These are phyloP conservation scores for Blepharisma stoltei DNA, from an alignment of 73 alveolate genomes.

Conservation along the genomic window DNA sequence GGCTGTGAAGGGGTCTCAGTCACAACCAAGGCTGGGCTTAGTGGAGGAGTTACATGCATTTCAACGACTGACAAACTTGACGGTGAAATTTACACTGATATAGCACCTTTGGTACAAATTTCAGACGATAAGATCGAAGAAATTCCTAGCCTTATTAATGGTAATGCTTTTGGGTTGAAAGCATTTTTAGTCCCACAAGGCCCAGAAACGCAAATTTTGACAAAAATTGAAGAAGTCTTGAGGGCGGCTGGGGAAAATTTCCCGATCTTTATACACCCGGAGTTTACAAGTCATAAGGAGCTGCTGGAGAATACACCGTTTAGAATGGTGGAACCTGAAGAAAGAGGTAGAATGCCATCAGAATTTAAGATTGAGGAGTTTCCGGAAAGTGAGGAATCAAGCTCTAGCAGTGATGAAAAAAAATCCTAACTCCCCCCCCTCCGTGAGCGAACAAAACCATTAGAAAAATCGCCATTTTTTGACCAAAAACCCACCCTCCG, in stretches of 20 bases:
- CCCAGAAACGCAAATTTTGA: slow-evolving; percentile 18
- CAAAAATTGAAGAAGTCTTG: not conserved
- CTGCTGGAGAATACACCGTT: not conserved
- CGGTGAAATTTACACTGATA: slow-evolving; percentile 16
- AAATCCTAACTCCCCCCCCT: too few relatives aligned
- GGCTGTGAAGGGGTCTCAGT: not conserved
- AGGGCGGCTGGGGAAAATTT: not conserved
- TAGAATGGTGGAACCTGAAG: slow-evolving; percentile 8
- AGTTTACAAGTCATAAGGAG: slow-evolving; percentile 5
- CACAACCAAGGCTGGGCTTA: not conserved
- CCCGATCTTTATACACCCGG: slow-evolving; percentile 14
- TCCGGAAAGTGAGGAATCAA: too few relatives aligned
- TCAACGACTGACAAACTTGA: not conserved
- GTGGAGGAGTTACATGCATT: slow-evolving; percentile 17
- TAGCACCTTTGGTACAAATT: not conserved
- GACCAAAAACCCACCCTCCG: too few relatives aligned
- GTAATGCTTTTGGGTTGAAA: not conserved
- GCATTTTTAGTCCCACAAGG: slow-evolving; percentile 24
- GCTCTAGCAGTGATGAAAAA: too few relatives aligned
- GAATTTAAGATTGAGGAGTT: too few relatives aligned
- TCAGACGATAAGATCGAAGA: not conserved
- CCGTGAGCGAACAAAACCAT: too few relatives aligned
- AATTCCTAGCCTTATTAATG: not conserved
- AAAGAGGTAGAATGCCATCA: not conserved
- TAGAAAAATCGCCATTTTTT: too few relatives aligned